These are phyloP conservation scores for Mortierella sp. DNA, from an alignment of 371 early-diverging fungal species.

Conservation along the genomic window DNA sequence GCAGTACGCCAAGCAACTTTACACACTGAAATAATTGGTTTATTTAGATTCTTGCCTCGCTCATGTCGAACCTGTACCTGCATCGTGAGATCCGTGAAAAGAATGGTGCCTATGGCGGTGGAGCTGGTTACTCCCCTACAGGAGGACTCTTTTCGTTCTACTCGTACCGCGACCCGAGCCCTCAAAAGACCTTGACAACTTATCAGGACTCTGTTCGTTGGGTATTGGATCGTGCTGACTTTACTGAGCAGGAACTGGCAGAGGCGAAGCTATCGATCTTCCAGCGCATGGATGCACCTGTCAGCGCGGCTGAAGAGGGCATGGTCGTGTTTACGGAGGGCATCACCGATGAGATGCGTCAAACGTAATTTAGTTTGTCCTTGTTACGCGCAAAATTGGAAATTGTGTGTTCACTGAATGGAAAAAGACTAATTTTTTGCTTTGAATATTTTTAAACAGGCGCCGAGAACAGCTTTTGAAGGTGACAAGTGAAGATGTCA, in stretches of 20 bases:
- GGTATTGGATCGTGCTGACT: slow-evolving; percentile 59
- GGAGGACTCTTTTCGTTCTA: slow-evolving; percentile 89
- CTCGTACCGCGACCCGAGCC: slow-evolving; percentile 94
- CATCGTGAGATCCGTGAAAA: slow-evolving; percentile 96
- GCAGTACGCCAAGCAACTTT: too few species aligned
- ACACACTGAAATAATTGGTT: too few species aligned
- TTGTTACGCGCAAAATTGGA: neutral
- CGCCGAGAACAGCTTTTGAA: slow-evolving; percentile 82
- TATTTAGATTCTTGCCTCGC: slow-evolving; percentile 74
- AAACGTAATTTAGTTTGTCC: slow-evolving; percentile 62
- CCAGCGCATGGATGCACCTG: slow-evolving; percentile 85
- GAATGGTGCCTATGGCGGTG: slow-evolving; percentile 97
- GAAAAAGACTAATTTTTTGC: slow-evolving; percentile 9
- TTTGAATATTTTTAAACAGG: slow-evolving; percentile 47
- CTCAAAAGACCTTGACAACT: slow-evolving; percentile 78
- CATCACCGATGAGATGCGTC: slow-evolving; percentile 88
- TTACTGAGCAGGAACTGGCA: slow-evolving; percentile 73
- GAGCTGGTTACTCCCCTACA: slow-evolving; percentile 77
- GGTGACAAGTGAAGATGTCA: slow-evolving; percentile 77
- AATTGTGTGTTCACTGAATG: slow-evolving; percentile 11
- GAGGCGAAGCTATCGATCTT: slow-evolving; percentile 95
- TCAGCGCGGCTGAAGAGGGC: slow-evolving; percentile 88
- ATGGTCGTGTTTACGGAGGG: slow-evolving; percentile 81
- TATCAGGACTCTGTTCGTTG: slow-evolving; percentile 76
- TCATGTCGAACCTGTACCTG: slow-evolving; percentile 86